Evolutionary conservation across 768 basidiomycete genomes (phyloP), one percentile per base, ranked within the genome.

Genomic region (Russula sp.): DNA sequence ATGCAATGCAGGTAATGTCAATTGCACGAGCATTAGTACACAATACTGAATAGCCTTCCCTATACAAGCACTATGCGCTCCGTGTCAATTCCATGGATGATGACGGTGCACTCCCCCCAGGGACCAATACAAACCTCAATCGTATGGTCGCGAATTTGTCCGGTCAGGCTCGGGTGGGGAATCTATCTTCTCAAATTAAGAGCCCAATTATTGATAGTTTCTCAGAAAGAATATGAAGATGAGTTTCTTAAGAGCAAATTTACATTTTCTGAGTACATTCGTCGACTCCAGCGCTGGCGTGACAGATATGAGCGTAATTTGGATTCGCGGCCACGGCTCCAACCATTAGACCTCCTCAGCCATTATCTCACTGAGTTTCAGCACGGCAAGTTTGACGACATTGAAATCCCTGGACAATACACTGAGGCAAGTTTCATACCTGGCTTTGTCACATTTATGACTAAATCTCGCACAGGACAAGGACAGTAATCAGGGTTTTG

Each of bases 331-430:
- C 92, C 93, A 48, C 85, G 88, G 41, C 73, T 87, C 47, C 93
- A 96, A 68, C 84, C 92, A 5, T 76, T 99, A 59, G 94, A 97
- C 65, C 77, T 85, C 51, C 77, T 91, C 46, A 93, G 92, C 66
- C 93, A 95, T 73, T 97, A 94, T 74, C 78, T 99, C 68, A 90
- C 92, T 7, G 97, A 98, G 73, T 99, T 98, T 79, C 96, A 98
- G 67, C 94, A 98, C 73, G 87, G 85, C 70, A 97, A 94, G 72
- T 93, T 96, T 53, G 97, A 98, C 65, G 96, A 99, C 65, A 91
- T 99, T 42, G 95, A 99, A 70, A 84, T 99, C 53, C 95, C 95
- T n/a, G 97, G 97, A 7, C 97, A 99, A 73, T 99, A 99, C 71
- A 90, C 93, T 0, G 92, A 98, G 82, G 94, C 90, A 58, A 68